Conservation (phyloP, 108 stramenopile species). For the Skeletonema tropicum region DNA sequence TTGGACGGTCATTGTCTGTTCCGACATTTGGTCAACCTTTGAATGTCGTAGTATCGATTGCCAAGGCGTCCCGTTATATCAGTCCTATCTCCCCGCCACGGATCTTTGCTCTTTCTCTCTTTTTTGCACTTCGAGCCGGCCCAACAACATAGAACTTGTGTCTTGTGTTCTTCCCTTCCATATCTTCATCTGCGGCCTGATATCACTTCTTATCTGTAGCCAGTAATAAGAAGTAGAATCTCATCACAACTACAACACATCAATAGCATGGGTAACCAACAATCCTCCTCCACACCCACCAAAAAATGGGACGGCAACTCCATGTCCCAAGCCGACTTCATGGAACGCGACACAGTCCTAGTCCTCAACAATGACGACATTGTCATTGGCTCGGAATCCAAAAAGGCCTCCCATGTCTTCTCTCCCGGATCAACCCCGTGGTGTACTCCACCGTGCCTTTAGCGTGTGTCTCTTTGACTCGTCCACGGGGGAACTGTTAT, state of each 20-base stretch:
- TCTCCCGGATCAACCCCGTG: slow-evolving; percentile 59
- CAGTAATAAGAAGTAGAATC: too few species aligned
- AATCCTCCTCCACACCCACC: neutral
- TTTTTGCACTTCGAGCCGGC: too few species aligned
- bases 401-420: slow-evolving; percentile 76
- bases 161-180: too few species aligned
- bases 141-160: too few species aligned
- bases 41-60: too few species aligned
- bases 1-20: too few species aligned
- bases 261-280: neutral
- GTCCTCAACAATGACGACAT: slow-evolving; percentile 78
- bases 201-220: too few species aligned
- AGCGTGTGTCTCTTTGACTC: slow-evolving; percentile 97
- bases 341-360: slow-evolving; percentile 87
- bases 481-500: slow-evolving; percentile 81
- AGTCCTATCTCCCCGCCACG: too few species aligned
- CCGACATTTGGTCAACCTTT: too few species aligned
- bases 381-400: slow-evolving; percentile 80
- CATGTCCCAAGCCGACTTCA: slow-evolving; percentile 82
- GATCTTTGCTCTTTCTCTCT: too few species aligned
- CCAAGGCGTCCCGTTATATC: too few species aligned
- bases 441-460: slow-evolving; percentile 97
- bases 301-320: slow-evolving; percentile 68
- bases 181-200: too few species aligned
- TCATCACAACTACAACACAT: neutral